A percentile compares a stretch with the other conserved stretches of the same genome.
These are phyloP conservation scores for Acanthamoeba divionensis DNA, from an alignment of 208 protist species.

Conservation along the genomic window DNA sequence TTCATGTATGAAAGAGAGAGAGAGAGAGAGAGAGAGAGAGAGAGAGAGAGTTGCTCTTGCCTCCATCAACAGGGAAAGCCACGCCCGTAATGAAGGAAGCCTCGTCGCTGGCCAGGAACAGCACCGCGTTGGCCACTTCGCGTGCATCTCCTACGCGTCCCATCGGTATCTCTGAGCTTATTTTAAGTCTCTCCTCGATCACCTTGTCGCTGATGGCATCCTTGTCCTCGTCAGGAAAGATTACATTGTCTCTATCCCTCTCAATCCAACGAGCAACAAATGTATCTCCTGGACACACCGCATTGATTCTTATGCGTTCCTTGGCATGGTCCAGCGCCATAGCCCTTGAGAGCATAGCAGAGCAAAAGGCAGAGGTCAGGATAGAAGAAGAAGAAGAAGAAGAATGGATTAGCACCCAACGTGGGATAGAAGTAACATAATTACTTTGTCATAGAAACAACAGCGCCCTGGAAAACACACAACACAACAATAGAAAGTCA, in stretches of 20 bases:
- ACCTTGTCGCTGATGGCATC: not conserved
- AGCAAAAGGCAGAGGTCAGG: not conserved
- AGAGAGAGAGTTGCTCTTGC: not conserved
- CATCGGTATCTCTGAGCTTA: slow-evolving; percentile 56
- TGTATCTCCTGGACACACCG: slow-evolving; percentile 55
- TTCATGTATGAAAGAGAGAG: not conserved
- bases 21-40: not conserved
- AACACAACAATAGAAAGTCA: too few relatives aligned
- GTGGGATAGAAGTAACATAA: too few relatives aligned
- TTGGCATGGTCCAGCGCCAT: slow-evolving; percentile 56
- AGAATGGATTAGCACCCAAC: too few relatives aligned
- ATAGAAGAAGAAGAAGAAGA: not conserved
- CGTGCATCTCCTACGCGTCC: not conserved
- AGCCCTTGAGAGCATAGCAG: not conserved
- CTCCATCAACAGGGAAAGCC: slow-evolving; percentile 49
- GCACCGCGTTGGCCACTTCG: slow-evolving; percentile 41
- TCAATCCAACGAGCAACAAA: slow-evolving; percentile 53
- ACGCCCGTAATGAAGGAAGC: slow-evolving; percentile 46
- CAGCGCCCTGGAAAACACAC: too few relatives aligned
- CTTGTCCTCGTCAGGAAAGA: not conserved
- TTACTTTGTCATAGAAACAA: slow-evolving; percentile 39
- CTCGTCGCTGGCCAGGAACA: slow-evolving; percentile 50
- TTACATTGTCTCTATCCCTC: not conserved
- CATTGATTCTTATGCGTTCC: slow-evolving; percentile 51
- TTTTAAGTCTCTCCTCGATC: slow-evolving; percentile 3